phyloP scores from a whole-genome alignment of 2,329 filamentous ascomycete genomes.

The Diaporthe capsici region DNA sequence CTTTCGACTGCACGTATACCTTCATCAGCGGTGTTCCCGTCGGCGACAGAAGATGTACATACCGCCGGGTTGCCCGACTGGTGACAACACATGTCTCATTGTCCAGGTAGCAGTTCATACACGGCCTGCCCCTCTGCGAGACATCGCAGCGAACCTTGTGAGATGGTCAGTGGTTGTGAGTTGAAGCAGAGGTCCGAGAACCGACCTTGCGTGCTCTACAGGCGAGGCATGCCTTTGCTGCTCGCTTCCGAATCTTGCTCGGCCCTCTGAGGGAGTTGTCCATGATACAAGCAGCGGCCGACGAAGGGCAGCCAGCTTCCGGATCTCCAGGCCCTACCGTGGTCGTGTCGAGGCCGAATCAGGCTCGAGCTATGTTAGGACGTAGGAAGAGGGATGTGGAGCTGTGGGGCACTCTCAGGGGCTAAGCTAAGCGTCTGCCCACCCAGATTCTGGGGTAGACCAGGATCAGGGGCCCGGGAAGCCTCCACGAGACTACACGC shows the following conservation, averaged over 20 bases:
- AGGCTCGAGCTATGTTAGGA: slow-evolving; percentile 14
- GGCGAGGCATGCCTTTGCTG: slow-evolving; percentile 65
- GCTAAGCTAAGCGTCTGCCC: not conserved
- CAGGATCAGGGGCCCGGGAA: slow-evolving; percentile 16
- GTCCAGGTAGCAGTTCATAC: slow-evolving; percentile 67
- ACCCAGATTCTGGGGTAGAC: slow-evolving; percentile 28
- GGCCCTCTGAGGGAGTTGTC: slow-evolving; percentile 19
- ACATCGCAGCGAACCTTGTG: slow-evolving; percentile 65
- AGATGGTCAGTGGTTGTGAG: not conserved
- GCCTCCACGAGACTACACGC: not conserved
- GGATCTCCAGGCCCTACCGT: slow-evolving; percentile 6
- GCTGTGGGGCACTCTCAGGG: slow-evolving; percentile 27
- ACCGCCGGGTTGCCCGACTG: slow-evolving; percentile 57
- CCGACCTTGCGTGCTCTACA: slow-evolving; percentile 57
- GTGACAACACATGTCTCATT: slow-evolving; percentile 60
- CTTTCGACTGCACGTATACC: slow-evolving; percentile 15
- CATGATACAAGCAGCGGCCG: slow-evolving; percentile 14
- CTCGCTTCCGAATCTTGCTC: slow-evolving; percentile 59
- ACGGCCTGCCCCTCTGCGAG: slow-evolving; percentile 62
- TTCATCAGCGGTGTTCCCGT: not conserved
- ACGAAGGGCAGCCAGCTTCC: slow-evolving; percentile 3
- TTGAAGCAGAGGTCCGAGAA: not conserved
- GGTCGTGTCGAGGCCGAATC: slow-evolving; percentile 7
- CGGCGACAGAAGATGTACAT: slow-evolving; percentile 42
- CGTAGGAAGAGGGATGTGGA: slow-evolving; percentile 17